Base-by-base conservation (phyloP, 2,329 filamentous ascomycete species). In the Talaromyces sp. region DNA sequence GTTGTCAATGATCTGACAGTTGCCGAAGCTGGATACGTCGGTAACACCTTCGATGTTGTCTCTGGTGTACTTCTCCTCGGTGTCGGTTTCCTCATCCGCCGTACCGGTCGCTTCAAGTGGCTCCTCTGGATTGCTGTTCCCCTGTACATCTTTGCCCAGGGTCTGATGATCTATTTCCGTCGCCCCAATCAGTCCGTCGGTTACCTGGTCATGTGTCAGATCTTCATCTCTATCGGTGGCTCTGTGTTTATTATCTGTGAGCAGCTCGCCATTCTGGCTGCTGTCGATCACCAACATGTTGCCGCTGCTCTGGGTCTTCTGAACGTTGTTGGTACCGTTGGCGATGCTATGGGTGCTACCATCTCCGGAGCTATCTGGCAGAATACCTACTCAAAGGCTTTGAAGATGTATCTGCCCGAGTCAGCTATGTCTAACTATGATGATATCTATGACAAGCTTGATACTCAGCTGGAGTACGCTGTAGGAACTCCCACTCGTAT, bases 281-380 rank as follows among this genome's bases (percentile, higher is more conserved):
- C 78, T 2, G 76, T 77, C 0, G 76, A 78, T n/a, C 83, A 86
- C 55, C 75, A 83, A 52, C 76, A 84, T 56, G 72, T 86, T 13
- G 80, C 83, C 5, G 76, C 79, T 6, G 75, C 80, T 19, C 72
- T 86, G 20, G 81, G 83, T 17, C 65, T 88, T 11, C 72, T 82
- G 27, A 78, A 78, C 37, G 75, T 87, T 9, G 81, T 85, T 42
- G 75, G 78, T 40, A 80, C 75, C 45, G 74, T 86, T 14, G 85
- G 84, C 22, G 76, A 74, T 16, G 80, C 82, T 0, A 68, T 84
- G 7, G 83, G 83, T 3, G 73, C 71, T 10, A 79, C 83, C 3
- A 78, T 87, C 44, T 77, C 83, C 2, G 77, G 75, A 0, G 82
- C 83, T 10, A 85, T 88, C 60, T 88, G 84, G 84, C 82, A 78